Conservation (phyloP, 352 stramenopile genomes). For the Globisporangium nagaii region DNA sequence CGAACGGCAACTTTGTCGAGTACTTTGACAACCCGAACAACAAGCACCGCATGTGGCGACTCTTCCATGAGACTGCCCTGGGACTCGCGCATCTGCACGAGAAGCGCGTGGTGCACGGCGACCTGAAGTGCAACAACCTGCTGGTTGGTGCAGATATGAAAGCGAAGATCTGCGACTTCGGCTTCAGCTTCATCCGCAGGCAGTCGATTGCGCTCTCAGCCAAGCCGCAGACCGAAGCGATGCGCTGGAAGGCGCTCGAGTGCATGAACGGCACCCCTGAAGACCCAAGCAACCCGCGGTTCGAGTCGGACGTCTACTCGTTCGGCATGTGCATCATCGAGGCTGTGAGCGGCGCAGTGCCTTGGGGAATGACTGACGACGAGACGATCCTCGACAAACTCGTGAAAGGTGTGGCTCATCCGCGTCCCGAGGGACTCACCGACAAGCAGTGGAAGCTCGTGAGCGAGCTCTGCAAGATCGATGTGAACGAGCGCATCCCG, state of each 20-base stretch:
- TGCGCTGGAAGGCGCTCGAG: constrained; percentile 37
- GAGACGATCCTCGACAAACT: constrained; percentile 23
- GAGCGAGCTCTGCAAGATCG: not conserved
- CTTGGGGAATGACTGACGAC: constrained; percentile 22
- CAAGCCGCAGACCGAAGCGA: constrained; percentile 26
- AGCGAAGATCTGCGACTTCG: constrained; percentile 42
- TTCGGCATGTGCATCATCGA: constrained; percentile 46
- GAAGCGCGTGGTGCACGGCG: constrained; percentile 67
- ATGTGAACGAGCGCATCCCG: constrained; percentile 5
- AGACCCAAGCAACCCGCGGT: constrained; percentile 11
- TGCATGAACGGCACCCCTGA: constrained; percentile 16
- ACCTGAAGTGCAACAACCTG: constrained; percentile 87
- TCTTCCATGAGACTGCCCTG: constrained; percentile 34
- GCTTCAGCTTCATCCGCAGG: constrained; percentile 28
- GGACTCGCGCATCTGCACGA: constrained; percentile 56
- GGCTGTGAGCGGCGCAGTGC: constrained; percentile 23
- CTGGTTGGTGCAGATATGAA: constrained; percentile 47
- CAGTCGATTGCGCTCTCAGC: constrained; percentile 21
- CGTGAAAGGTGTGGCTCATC: constrained; percentile 4
- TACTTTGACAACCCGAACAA: constrained; percentile 23
- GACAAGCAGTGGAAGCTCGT: constrained; percentile 13
- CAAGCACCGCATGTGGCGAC: constrained; percentile 15
- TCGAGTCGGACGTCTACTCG: constrained; percentile 33
- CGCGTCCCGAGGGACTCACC: constrained; percentile 7
- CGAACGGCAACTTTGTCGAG: constrained; percentile 31